Evolutionary conservation across 148 eudicot species (phyloP).

Genomic region (Nyssa sinensis): DNA sequence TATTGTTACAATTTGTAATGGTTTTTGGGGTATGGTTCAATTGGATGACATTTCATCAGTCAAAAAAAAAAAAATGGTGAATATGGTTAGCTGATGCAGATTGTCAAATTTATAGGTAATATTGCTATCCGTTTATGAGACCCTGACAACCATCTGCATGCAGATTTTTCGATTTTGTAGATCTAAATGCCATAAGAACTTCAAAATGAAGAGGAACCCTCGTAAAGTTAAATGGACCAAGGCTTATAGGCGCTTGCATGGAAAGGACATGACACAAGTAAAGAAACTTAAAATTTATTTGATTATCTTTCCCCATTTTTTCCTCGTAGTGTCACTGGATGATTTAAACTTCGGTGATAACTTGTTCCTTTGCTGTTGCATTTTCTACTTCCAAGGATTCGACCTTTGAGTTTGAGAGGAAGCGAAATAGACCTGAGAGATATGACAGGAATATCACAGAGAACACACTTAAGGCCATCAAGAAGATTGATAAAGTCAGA

Average conservation of each 20-base stretch:
- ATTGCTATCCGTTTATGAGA: background rate
- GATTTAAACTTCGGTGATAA: background rate
- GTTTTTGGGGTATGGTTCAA: background rate
- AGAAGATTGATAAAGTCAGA: slow-evolving; percentile 62
- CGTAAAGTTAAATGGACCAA: slow-evolving; percentile 97
- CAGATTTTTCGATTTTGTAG: slow-evolving; percentile 93
- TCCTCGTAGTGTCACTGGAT: background rate
- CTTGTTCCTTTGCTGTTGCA: background rate
- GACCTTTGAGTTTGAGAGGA: slow-evolving; percentile 97
- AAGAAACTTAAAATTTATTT: slow-evolving; percentile 2
- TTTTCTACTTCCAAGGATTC: slow-evolving; percentile 55
- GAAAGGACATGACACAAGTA: slow-evolving; percentile 99
- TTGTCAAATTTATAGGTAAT: background rate
- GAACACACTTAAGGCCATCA: slow-evolving; percentile 71
- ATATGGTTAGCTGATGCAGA: background rate
- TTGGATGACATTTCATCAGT: background rate
- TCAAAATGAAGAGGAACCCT: slow-evolving; percentile 99
- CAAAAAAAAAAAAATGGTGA: background rate
- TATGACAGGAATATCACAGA: slow-evolving; percentile 72
- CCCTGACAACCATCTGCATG: slow-evolving; percentile 8
- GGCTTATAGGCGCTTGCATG: slow-evolving; percentile 81
- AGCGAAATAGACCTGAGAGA: slow-evolving; percentile 90
- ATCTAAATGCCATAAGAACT: slow-evolving; percentile 97
- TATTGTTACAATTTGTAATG: background rate
- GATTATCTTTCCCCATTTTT: background rate